phyloP scores from a whole-genome alignment of 106 monocot genomes.

The Dioscorea alata region DNA sequence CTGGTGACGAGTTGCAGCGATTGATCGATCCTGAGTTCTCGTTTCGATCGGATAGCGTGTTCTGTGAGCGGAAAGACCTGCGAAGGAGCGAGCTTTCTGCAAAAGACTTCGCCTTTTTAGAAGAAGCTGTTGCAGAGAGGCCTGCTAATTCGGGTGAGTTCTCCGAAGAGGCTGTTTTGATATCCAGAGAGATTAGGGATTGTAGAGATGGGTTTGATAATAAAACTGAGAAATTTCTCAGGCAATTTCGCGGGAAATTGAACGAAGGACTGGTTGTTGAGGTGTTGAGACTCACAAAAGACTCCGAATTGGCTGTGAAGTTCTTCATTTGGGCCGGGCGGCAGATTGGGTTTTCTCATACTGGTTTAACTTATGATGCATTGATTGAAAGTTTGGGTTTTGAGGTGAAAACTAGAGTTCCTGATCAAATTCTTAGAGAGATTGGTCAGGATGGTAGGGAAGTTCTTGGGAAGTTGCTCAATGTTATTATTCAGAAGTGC shows the following conservation, averaged over 20 bases:
- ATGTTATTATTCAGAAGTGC: slow-evolving; percentile 70
- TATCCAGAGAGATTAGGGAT: slow-evolving; percentile 40
- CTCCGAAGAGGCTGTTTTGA: slow-evolving; percentile 43
- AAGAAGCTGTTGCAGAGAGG: slow-evolving; percentile 16
- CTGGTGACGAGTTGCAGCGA: slow-evolving; percentile 21
- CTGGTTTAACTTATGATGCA: slow-evolving; percentile 37
- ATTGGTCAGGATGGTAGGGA: slow-evolving; percentile 76
- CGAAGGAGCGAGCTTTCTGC: slow-evolving; percentile 12
- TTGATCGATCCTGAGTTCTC: slow-evolving; percentile 35
- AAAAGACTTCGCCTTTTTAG: slow-evolving; percentile 70
- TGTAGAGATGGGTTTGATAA: slow-evolving; percentile 32
- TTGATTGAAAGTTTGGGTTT: slow-evolving; percentile 62
- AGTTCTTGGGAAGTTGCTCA: slow-evolving; percentile 73
- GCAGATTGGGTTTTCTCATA: slow-evolving; percentile 86
- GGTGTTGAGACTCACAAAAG: slow-evolving; percentile 45
- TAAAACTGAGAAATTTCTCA: slow-evolving; percentile 44
- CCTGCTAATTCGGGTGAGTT: slow-evolving; percentile 3
- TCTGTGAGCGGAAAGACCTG: background rate
- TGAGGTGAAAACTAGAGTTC: slow-evolving; percentile 28
- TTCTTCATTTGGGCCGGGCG: slow-evolving; percentile 91
- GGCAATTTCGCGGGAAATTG: slow-evolving; percentile 64
- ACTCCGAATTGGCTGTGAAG: slow-evolving; percentile 42
- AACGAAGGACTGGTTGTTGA: slow-evolving; percentile 48
- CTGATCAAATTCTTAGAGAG: slow-evolving; percentile 50
- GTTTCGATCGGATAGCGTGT: background rate